These are phyloP conservation scores for Magnolia officinalis DNA, from an alignment of 164 flowering plant genomes.

Conservation along the genomic window DNA sequence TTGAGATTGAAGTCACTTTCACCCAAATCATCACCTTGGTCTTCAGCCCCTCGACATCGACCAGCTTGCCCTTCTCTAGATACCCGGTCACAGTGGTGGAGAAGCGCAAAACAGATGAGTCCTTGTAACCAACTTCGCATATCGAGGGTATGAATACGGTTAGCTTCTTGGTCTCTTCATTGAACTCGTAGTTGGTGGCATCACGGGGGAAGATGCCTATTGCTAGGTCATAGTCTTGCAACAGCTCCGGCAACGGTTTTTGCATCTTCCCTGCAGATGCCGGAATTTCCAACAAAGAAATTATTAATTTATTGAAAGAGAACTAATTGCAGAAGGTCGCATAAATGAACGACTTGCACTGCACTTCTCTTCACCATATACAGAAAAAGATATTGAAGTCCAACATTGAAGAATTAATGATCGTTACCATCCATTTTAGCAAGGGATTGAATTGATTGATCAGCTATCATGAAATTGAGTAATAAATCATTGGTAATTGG, in stretches of 20 bases:
- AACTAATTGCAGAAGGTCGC: not conserved
- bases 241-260: slow-evolving; percentile 72
- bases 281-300: not conserved
- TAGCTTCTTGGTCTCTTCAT: slow-evolving; percentile 83
- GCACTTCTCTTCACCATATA: not conserved
- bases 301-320: not conserved
- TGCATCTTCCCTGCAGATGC: slow-evolving; percentile 75
- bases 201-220: slow-evolving; percentile 87
- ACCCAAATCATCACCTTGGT: slow-evolving; percentile 87
- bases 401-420: not conserved
- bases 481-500: too few relatives aligned
- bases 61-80: slow-evolving; percentile 84
- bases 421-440: not conserved
- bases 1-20: slow-evolving; percentile 66
- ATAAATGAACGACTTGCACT: not conserved
- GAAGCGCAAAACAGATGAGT: slow-evolving; percentile 78
- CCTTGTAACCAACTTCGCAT: slow-evolving; percentile 92
- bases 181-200: slow-evolving; percentile 93
- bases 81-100: slow-evolving; percentile 65
- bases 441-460: too few relatives aligned
- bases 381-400: not conserved
- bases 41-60: slow-evolving; percentile 79
- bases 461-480: too few relatives aligned
- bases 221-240: slow-evolving; percentile 71
- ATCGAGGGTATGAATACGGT: slow-evolving; percentile 66